Base-by-base conservation (phyloP, 2,329 filamentous ascomycete species). In the Fusarium caatingaense region DNA sequence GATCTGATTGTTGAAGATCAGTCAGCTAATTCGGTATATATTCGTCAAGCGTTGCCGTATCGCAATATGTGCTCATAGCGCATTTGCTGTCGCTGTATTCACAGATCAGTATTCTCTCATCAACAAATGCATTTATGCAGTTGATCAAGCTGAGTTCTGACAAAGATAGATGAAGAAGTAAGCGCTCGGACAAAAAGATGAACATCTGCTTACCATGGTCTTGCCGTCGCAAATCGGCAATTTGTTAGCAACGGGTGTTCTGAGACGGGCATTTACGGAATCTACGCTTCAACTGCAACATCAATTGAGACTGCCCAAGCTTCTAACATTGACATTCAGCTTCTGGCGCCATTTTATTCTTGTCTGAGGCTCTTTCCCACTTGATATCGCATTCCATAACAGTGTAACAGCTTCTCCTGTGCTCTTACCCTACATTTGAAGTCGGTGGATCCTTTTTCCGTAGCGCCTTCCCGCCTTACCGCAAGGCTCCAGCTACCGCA, bases 401-500 rank as follows among this genome's bases (percentile, higher is more conserved):
- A 37, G 16, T 11, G 18, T 37, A 37, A n/a, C 18, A 6, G 9
- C 34, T 18, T n/a, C 10, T 37, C 21, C 16, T 4, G 8, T 15
- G 4, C 16, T 8, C 13, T 8, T 54, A 54, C 28, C 20, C 57
- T 69, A n/a, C 48, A 62, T 41, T 6, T 4, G 5, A 30, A 1
- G 21, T 7, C 67, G 68, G 68, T 53, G 15, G 34, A 64, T 65
- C 51, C 48, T 70, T 71, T 42, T 64, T 71, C 68, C 68, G 68
- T 30, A 28, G 62, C 67, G 50, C 57, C 51, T 44, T 63, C 51
- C 57, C 67, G 63, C 59, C 58, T 68, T 53, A 60, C 34, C 18
- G 47, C 64, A 68, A 69, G 68, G 68, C 68, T 70, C 64, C 67
- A 68, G 67, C 67, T 64, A 70, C 66, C 21, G 69, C 68, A 60